Conservation (phyloP, 164 flowering plant species). For the Chimonanthus praecox region DNA sequence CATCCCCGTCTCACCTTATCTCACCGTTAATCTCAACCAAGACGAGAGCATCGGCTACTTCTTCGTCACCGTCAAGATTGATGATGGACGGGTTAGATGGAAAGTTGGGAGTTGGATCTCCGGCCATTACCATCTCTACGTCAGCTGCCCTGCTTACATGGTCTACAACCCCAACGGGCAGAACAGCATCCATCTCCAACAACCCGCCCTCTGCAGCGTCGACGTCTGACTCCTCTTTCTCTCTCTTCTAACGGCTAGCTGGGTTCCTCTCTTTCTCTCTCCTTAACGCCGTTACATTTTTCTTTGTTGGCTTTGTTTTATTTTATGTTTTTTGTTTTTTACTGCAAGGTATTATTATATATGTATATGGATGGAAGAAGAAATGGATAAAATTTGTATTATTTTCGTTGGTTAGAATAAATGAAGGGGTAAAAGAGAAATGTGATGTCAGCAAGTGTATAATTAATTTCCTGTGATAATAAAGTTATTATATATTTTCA, state of each 20-base stretch:
- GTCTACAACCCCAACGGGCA: background rate
- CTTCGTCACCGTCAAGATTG: slow-evolving; percentile 6
- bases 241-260: background rate
- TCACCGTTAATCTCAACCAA: slow-evolving; percentile 2
- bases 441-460: background rate
- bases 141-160: slow-evolving; percentile 13
- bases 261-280: background rate
- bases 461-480: background rate
- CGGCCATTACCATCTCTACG: slow-evolving; percentile 13
- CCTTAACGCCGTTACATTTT: background rate
- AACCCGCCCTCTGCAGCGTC: slow-evolving; percentile 1
- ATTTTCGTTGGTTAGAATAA: background rate
- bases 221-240: slow-evolving; percentile 6
- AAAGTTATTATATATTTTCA: background rate
- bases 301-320: background rate
- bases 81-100: slow-evolving; percentile 17
- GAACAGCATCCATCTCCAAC: background rate
- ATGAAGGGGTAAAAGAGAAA: background rate
- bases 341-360: too few species aligned
- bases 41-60: background rate
- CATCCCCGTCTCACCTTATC: slow-evolving; percentile 17
- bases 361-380: background rate
- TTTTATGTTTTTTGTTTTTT: too few species aligned
- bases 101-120: slow-evolving; percentile 20
- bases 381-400: background rate